A percentile compares a stretch with the other conserved stretches of the same genome.
phyloP scores from a whole-genome alignment of 768 basidiomycete genomes.

The Gloeophyllum trabeum region DNA sequence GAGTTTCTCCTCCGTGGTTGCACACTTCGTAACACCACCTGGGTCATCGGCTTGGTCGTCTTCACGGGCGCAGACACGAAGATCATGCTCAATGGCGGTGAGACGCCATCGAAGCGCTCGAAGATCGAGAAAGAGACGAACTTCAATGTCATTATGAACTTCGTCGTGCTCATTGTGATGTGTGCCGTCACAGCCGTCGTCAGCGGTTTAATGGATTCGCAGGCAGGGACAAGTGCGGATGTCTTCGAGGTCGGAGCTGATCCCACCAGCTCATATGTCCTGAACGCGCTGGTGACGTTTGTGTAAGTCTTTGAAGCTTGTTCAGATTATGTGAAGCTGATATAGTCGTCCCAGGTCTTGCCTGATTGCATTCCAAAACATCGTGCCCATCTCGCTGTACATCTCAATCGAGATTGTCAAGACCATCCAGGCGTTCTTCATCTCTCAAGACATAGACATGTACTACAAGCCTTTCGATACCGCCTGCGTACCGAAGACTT shows the following conservation, averaged over 20 bases:
- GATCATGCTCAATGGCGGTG: constrained; percentile 87
- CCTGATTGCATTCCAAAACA: constrained; percentile 95
- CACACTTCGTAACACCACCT: constrained; percentile 78
- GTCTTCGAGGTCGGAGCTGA: constrained; percentile 63
- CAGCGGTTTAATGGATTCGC: constrained; percentile 60
- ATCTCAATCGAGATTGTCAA: constrained; percentile 98
- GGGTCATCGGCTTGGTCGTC: constrained; percentile 90
- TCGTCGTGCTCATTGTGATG: constrained; percentile 64
- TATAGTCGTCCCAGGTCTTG: constrained; percentile 47
- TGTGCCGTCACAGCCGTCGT: constrained; percentile 68
- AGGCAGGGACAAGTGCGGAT: constrained; percentile 49
- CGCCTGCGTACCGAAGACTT: constrained; percentile 89
- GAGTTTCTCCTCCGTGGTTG: constrained; percentile 90
- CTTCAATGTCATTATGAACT: constrained; percentile 95
- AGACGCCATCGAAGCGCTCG: constrained; percentile 90
- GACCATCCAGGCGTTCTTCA: constrained; percentile 95
- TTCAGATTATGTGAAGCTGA: constrained; percentile 1
- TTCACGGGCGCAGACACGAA: constrained; percentile 91
- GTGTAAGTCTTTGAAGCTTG: constrained; percentile 43
- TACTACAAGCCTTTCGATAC: constrained; percentile 84
- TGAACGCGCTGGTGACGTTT: constrained; percentile 84
- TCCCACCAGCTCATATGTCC: constrained; percentile 42
- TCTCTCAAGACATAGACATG: constrained; percentile 94
- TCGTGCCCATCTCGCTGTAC: constrained; percentile 91
- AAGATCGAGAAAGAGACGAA: constrained; percentile 99